phyloP scores from a whole-genome alignment of 495 filamentous ascomycete species.

The Tuber brumale region DNA sequence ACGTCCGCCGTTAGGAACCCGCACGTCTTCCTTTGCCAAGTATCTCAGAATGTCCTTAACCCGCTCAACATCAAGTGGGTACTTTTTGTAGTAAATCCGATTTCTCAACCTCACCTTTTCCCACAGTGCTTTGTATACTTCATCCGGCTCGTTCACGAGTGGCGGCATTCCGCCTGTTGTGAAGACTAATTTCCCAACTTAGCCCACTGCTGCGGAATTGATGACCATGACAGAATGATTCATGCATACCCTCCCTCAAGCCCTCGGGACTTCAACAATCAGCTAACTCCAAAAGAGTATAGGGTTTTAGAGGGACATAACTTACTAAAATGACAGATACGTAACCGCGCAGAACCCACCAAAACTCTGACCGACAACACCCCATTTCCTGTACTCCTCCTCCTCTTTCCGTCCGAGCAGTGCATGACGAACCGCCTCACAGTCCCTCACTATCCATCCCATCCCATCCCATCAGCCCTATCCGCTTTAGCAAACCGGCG shows the following conservation, averaged over 20 bases:
- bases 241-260: conserved; percentile 54
- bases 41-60: conserved; percentile 61
- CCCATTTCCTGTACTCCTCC: conserved; percentile 69
- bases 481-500: background rate
- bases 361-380: conserved; percentile 78
- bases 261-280: conserved; percentile 54
- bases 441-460: conserved; percentile 59
- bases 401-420: conserved; percentile 60
- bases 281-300: background rate
- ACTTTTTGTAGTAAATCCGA: conserved; percentile 73
- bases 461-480: conserved; percentile 8
- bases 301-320: conserved; percentile 15
- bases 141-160: conserved; percentile 60
- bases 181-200: conserved; percentile 50
- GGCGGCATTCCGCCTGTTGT: conserved; percentile 76
- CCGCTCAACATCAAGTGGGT: conserved; percentile 67
- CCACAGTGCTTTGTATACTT: conserved; percentile 69
- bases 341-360: conserved; percentile 77
- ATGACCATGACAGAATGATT: background rate
- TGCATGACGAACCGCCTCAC: conserved; percentile 71
- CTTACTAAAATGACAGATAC: conserved; percentile 71
- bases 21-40: conserved; percentile 51
- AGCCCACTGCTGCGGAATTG: background rate
- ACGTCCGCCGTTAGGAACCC: conserved; percentile 61
- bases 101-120: conserved; percentile 62